Evolutionary conservation across 2,329 filamentous ascomycete species (phyloP), one percentile per base, ranked within the genome.

Genomic region (Claviceps arundinis): DNA sequence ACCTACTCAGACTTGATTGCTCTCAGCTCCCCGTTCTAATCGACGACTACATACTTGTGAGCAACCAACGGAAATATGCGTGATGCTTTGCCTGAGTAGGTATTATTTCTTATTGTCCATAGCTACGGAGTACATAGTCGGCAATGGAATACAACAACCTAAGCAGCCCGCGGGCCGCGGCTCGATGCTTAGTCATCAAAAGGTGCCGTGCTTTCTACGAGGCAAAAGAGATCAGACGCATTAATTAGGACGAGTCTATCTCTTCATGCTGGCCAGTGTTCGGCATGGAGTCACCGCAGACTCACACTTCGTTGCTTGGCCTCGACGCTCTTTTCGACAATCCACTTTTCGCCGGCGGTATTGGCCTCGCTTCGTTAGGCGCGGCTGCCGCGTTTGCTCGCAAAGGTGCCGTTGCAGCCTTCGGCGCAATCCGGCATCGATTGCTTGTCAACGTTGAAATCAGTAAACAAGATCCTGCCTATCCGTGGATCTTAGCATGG

Each of bases 381-480:
- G 88, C 89, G 37, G 85, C 80, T 42, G 78, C 89, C 37, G 85
- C 89, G 13, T 80, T 95, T 59, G 87, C 84, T 34, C 89, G 93
- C 56, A 85, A 85, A 63, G 87, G 87, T 37, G 67, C 86, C 54
- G 79, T 90, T 55, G 75, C 82, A 60, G 82, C 82, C 51, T 82
- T 84, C n/a, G 78, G 79, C 44, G 75, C 94, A 52, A 71, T 95
- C 54, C 86, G 88, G 48, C 83, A 85, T 50, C 87, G 91, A 48
- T 81, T 98, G 70, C 82, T 98, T 34, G 88, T 97, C 61, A 89
- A 96, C 62, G 82, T 98, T 61, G 93, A 98, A 69, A 95, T 98
- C 68, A 91, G 87, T 67, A 87, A 89, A 64, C 87, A 91, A 61
- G 93, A 98, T 69, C 82, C 89, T 45, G 90, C 91, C 1, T 98